Percentiles rank a stretch among this genome's conserved stretches.
Evolutionary conservation across 257 asterid species (phyloP).

Genomic region (Solanum dulcamara): DNA sequence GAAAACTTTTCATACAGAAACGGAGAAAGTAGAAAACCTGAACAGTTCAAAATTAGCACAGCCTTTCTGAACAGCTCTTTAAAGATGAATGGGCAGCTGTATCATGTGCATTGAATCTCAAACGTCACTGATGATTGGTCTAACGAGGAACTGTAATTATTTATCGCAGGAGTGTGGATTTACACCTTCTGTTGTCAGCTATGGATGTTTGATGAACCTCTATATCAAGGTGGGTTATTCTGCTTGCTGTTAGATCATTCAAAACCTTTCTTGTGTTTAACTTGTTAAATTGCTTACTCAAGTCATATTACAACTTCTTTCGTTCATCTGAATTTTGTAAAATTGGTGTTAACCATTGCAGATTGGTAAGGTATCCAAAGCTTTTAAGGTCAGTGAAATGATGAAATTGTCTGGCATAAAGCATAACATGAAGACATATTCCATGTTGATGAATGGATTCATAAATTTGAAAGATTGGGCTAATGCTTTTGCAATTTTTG

Average conservation of each 20-base stretch:
- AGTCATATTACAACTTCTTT: background rate
- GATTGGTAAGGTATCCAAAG: conserved; percentile 74
- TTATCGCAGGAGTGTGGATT: conserved; percentile 75
- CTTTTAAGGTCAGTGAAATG: conserved; percentile 66
- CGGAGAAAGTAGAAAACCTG: background rate
- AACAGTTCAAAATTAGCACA: background rate
- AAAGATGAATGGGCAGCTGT: background rate
- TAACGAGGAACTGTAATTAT: background rate
- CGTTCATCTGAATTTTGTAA: background rate
- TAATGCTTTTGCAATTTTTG: conserved; percentile 85
- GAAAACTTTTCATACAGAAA: background rate
- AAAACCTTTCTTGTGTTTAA: background rate
- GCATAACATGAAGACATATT: conserved; percentile 91
- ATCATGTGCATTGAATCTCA: background rate
- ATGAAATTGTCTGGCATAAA: conserved; percentile 67
- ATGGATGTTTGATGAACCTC: conserved; percentile 91
- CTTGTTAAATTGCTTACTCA: background rate
- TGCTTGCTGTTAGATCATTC: background rate
- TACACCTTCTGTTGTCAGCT: conserved; percentile 71
- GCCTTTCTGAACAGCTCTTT: background rate
- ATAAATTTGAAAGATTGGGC: conserved; percentile 85
- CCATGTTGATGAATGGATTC: conserved; percentile 93
- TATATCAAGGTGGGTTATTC: conserved; percentile 60
- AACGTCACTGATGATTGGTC: background rate
- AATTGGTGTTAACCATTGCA: conserved; percentile 14